Evolutionary conservation across 164 flowering plant genomes (phyloP), one percentile per base, ranked within the genome.

Genomic region (Kalanchoe fedtschenkoi): DNA sequence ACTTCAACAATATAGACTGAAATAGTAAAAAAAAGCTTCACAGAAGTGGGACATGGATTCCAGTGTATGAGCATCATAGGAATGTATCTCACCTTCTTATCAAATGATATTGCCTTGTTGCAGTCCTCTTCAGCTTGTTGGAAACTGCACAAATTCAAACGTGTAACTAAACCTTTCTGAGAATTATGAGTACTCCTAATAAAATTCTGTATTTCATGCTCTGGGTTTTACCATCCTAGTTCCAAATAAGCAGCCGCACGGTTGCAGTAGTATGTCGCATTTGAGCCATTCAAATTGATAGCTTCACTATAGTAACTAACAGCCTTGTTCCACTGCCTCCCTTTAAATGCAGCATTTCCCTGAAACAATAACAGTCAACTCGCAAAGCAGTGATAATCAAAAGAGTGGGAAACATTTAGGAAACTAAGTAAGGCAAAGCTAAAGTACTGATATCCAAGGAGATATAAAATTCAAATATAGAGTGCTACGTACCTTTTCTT

Each of bases 291-390:
- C 71, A 93, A 70, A 59, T 93, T 88, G 70, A 90, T 86, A 65
- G 98, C 98, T 73, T 90, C 97, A 67, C 74, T 78, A 66, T 93
- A 93, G 68, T 76, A 86, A 65, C 60, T 88, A 11, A 86, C 87
- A 69, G 97, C 97, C 71, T 89, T 93, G 70, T 88, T 88, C 96
- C 96, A 93, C 70, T 83, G 92, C 64, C 64, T 79, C 67, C 85
- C 84, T 74, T 93, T 93, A 68, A 70, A 93, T 60, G 97, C 95
- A 68, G 98, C 95, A 83, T 93, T 93, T 10, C 98, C 98, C 97
- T 93, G 79, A 60, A 70, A 69, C 3, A 61, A 9, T 8, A 24
- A 7, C 34, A 38, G 34, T 15, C 16, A 61, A 34, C 43, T 39
- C 22, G 10, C 16, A 2, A 32, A 29, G 67, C n/a, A 22, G 28